These are phyloP conservation scores for Ogataea glucozyma DNA, from an alignment of 805 yeast genomes.

Conservation along the genomic window DNA sequence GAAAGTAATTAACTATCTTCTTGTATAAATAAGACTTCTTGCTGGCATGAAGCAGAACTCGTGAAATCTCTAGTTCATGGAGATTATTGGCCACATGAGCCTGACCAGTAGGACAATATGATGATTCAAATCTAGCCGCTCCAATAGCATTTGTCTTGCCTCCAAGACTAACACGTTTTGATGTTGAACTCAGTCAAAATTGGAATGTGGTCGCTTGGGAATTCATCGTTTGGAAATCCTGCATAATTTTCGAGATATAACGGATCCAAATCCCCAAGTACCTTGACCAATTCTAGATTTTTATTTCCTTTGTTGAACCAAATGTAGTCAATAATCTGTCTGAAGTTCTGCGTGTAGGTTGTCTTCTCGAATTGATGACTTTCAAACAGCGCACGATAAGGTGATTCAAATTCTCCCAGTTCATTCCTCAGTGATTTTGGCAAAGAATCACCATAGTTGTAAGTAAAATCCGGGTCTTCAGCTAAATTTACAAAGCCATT, in stretches of 20 bases:
- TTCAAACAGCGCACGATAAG: slow-evolving; percentile 31
- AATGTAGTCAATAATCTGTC: slow-evolving; percentile 58
- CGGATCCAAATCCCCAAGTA: slow-evolving; percentile 52
- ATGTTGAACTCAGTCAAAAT: slow-evolving; percentile 28
- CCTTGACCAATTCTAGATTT: slow-evolving; percentile 41
- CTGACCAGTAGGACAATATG: too few relatives aligned
- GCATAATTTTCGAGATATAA: slow-evolving; percentile 33
- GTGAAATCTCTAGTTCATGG: too few relatives aligned
- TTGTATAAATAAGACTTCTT: too few relatives aligned
- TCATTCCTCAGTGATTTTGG: slow-evolving; percentile 14
- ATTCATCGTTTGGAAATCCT: slow-evolving; percentile 56
- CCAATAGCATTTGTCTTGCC: slow-evolving; percentile 4
- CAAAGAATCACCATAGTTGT: slow-evolving; percentile 23
- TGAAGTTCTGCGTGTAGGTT: slow-evolving; percentile 50
- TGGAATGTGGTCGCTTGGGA: slow-evolving; percentile 53
- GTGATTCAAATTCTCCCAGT: slow-evolving; percentile 28
- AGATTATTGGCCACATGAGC: too few relatives aligned
- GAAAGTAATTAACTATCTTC: too few relatives aligned
- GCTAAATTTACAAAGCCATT: slow-evolving; percentile 27
- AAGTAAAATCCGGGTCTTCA: slow-evolving; percentile 22
- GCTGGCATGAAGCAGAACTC: too few relatives aligned
- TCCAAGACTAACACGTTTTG: slow-evolving; percentile 1
- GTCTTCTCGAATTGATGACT: slow-evolving; percentile 33
- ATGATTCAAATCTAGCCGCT: too few relatives aligned
- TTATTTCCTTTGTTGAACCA: slow-evolving; percentile 45